A percentile compares a stretch with the other conserved stretches of the same genome.
Evolutionary conservation across 345 rosid genomes (phyloP).

Genomic region (Laguncularia racemosa): DNA sequence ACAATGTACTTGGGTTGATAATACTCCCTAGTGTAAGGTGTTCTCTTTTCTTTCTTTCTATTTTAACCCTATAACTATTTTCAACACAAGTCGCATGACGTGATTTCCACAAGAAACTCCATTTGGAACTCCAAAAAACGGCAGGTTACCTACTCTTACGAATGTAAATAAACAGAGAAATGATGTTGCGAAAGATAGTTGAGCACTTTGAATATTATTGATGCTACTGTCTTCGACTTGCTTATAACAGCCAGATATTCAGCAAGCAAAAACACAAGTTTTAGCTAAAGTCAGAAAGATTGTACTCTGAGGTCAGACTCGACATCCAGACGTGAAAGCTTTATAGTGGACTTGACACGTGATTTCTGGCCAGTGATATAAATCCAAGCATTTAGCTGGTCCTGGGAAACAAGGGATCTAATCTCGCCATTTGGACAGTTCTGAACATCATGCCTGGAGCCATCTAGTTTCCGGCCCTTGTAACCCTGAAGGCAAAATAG

Average conservation of each 20-base stretch:
- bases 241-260: background rate
- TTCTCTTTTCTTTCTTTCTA: too few species aligned
- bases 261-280: background rate
- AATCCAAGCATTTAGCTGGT: conserved; percentile 54
- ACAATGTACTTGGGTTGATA: too few species aligned
- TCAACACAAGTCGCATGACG: too few species aligned
- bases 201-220: too few species aligned
- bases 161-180: too few species aligned
- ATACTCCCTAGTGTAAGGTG: too few species aligned
- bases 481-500: conserved; percentile 26
- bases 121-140: too few species aligned
- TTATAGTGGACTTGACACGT: conserved; percentile 18
- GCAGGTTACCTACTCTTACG: too few species aligned
- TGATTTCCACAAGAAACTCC: too few species aligned
- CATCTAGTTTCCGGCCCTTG: conserved; percentile 45
- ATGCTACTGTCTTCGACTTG: too few species aligned
- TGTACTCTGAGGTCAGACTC: conserved; percentile 41
- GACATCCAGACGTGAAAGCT: conserved; percentile 21
- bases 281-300: conserved; percentile 4
- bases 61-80: too few species aligned
- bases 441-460: conserved; percentile 23
- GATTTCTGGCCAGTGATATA: conserved; percentile 49
- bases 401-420: conserved; percentile 42
- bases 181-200: too few species aligned
- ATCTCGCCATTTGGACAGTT: conserved; percentile 25